Conservation (phyloP, 768 basidiomycete genomes). For the Suillus variegatus region DNA sequence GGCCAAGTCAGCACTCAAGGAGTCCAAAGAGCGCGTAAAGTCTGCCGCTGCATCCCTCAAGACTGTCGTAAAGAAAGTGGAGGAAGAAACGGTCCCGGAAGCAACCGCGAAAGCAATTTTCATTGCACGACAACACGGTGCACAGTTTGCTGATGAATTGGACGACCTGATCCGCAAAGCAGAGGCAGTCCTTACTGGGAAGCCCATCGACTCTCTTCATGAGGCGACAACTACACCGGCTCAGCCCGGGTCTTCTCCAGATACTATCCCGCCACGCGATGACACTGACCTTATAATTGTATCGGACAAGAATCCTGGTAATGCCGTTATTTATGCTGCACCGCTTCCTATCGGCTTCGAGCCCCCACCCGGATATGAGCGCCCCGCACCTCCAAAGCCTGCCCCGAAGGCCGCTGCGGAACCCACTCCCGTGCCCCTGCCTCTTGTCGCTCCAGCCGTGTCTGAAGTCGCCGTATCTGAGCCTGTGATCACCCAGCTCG, state of each 20-base stretch:
- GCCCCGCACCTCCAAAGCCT: constrained; percentile 56
- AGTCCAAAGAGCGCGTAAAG: constrained; percentile 48
- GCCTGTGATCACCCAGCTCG: constrained; percentile 92
- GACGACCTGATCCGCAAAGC: constrained; percentile 69
- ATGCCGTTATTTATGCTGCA: constrained; percentile 53
- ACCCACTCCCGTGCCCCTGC: constrained; percentile 48
- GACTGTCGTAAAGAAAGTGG: constrained; percentile 45
- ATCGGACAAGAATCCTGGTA: constrained; percentile 29
- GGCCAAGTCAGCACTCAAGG: constrained; percentile 38
- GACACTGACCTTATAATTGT: constrained; percentile 28
- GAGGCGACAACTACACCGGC: constrained; percentile 25
- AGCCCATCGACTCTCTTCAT: constrained; percentile 32
- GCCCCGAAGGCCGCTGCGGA: constrained; percentile 30
- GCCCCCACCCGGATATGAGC: constrained; percentile 85
- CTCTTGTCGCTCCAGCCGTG: constrained; percentile 81
- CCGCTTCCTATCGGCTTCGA: constrained; percentile 93
- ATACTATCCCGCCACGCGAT: constrained; percentile 25
- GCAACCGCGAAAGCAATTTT: constrained; percentile 38
- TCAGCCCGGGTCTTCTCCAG: constrained; percentile 27
- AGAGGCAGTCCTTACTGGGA: constrained; percentile 65
- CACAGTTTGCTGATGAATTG: constrained; percentile 61
- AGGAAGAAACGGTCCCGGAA: constrained; percentile 28
- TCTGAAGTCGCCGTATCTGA: constrained; percentile 73
- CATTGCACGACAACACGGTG: constrained; percentile 45
- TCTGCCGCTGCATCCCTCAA: constrained; percentile 45